Conservation (phyloP, 2,329 filamentous ascomycete genomes). For the Diaporthe batatas region DNA sequence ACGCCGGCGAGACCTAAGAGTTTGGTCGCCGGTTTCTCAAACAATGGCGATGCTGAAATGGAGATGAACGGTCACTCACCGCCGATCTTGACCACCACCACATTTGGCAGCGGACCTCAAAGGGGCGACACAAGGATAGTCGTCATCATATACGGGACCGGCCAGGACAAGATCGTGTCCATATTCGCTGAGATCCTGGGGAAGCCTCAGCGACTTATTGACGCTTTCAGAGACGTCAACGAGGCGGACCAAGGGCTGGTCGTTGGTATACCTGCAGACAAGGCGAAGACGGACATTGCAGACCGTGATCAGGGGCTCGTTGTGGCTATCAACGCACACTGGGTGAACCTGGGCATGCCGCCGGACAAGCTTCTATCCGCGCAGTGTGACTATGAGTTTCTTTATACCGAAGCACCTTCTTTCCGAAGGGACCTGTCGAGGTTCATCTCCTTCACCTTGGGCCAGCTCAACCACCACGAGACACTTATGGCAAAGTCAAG, state of each 20-base stretch:
- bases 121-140: constrained; percentile 70
- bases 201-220: constrained; percentile 74
- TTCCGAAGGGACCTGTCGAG: constrained; percentile 82
- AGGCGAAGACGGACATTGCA: constrained; percentile 70
- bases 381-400: constrained; percentile 86
- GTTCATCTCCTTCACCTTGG: constrained; percentile 83
- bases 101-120: constrained; percentile 61
- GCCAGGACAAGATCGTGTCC: constrained; percentile 80
- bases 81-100: constrained; percentile 52
- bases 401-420: constrained; percentile 81
- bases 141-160: constrained; percentile 77
- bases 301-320: constrained; percentile 70
- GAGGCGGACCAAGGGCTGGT: constrained; percentile 73
- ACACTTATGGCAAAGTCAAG: constrained; percentile 82
- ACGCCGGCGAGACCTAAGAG: constrained; percentile 46
- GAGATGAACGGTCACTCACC: constrained; percentile 45
- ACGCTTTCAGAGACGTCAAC: constrained; percentile 67
- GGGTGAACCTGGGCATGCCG: constrained; percentile 77
- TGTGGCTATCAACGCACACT: constrained; percentile 82
- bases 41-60: constrained; percentile 53
- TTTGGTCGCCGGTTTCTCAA: constrained; percentile 43
- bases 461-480: constrained; percentile 83
- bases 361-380: constrained; percentile 75
- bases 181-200: constrained; percentile 84
- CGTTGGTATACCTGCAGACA: constrained; percentile 72